A percentile compares a stretch with the other conserved stretches of the same genome.
Evolutionary conservation across 768 basidiomycete species (phyloP).

Genomic region (Boletus coccyginus): DNA sequence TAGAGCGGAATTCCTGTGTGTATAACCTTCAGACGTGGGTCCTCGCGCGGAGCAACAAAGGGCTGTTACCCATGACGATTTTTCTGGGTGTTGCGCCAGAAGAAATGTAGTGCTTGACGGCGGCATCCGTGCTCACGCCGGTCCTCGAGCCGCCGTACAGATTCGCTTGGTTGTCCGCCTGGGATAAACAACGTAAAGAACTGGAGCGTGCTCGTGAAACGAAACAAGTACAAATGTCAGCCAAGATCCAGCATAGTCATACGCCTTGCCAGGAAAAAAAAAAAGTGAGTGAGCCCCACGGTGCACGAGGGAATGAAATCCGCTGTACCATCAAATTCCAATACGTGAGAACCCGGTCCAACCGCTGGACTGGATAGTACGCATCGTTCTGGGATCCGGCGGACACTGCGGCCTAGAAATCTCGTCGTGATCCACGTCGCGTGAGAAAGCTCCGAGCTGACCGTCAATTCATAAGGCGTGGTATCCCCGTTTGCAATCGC

Average conservation of each 20-base stretch:
- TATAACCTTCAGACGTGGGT: background rate
- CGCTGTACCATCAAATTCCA: constrained; percentile 77
- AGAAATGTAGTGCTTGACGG: constrained; percentile 57
- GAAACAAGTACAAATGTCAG: constrained; percentile 48
- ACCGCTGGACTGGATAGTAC: constrained; percentile 55
- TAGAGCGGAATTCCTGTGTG: constrained; percentile 70
- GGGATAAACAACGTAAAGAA: background rate
- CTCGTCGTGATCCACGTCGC: background rate
- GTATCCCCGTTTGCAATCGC: constrained; percentile 58
- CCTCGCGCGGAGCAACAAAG: background rate
- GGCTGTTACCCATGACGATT: constrained; percentile 56
- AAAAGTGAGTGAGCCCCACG: background rate
- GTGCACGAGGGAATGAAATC: background rate
- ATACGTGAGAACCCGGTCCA: constrained; percentile 64
- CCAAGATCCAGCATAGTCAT: constrained; percentile 82
- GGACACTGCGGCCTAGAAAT: constrained; percentile 50
- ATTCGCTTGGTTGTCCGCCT: constrained; percentile 61
- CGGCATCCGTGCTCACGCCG: constrained; percentile 63
- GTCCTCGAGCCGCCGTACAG: constrained; percentile 65
- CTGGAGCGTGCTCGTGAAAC: background rate
- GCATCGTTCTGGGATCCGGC: constrained; percentile 61
- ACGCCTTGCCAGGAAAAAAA: constrained; percentile 42
- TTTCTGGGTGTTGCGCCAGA: constrained; percentile 64
- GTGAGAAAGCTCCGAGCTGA: constrained; percentile 8
- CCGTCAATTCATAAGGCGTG: constrained; percentile 57